Percentiles rank a stretch among this genome's conserved stretches.
phyloP scores from a whole-genome alignment of 2,329 filamentous ascomycete species.

The Claviceps monticola region DNA sequence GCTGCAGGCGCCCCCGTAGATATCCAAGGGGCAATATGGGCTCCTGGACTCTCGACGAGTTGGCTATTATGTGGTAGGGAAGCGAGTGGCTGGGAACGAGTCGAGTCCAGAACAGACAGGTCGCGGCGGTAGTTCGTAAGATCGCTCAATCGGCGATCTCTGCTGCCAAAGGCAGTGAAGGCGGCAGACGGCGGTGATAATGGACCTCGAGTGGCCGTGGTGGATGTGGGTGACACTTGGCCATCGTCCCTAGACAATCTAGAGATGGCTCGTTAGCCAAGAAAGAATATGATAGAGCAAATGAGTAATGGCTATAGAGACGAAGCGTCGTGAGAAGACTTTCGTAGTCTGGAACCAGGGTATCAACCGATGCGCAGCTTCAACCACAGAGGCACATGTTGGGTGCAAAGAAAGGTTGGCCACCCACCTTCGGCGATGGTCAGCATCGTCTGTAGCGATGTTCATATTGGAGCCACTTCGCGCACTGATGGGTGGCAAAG shows the following conservation, averaged over 20 bases:
- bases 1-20: constrained; percentile 24
- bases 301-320: neutral
- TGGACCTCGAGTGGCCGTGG: constrained; percentile 27
- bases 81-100: constrained; percentile 32
- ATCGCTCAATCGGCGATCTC: constrained; percentile 44
- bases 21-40: constrained; percentile 48
- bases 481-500: constrained; percentile 15
- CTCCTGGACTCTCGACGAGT: constrained; percentile 34
- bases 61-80: constrained; percentile 33
- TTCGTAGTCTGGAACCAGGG: neutral
- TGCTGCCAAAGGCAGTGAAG: constrained; percentile 27
- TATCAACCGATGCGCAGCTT: neutral
- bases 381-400: neutral
- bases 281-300: neutral
- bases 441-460: constrained; percentile 27
- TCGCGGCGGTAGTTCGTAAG: constrained; percentile 60
- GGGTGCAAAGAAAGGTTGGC: neutral
- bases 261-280: constrained; percentile 2
- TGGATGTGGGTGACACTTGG: constrained; percentile 37
- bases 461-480: constrained; percentile 14
- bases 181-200: constrained; percentile 32
- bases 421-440: constrained; percentile 25
- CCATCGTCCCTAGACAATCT: constrained; percentile 22
- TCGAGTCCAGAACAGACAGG: constrained; percentile 51
- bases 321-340: neutral